Evolutionary conservation across 1,284 basidiomycete species (phyloP), one percentile per base, ranked within the genome.

Genomic region (Rugosomyces carneus): DNA sequence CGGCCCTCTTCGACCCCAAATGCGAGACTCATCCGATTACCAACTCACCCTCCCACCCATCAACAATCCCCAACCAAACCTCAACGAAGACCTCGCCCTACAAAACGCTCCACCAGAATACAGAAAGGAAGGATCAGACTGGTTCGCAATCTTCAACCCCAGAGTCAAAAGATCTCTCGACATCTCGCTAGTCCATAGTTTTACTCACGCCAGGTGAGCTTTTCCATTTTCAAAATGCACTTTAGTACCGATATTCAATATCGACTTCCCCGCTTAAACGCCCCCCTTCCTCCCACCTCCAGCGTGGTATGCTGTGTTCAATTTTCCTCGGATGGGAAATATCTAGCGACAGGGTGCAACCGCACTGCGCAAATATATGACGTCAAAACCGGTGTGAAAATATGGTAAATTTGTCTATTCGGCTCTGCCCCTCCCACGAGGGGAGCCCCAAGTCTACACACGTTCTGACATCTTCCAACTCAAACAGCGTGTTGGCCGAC

Each of bases 101-200:
- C 58, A 62, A 15, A 61, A 40, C 18, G 59, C 72, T 8, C 64
- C 71, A 0, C 57, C 69, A 0, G 72, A 73, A 23, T 57, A 64
- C 39, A 72, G 69, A 55, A 70, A 68, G 47, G 72, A 75, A 61
- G 94, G 93, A 0, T 70, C 73, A 20, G 96, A 98, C 65, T 99
- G 95, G 95, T 89, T 94, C 58, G 93, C 91, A 10, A 79, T 96
- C 42, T 97, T 93, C 72, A 97, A 93, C 62, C 87, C 89, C 9
- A 84, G 89, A 57, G 80, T 80, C 49, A 89, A 92, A 67, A 73
- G 85, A 41, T 76, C 80, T 40, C 70, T 96, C 42, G 93, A 98
- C 62, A 91, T 99, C 13, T 72, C 72, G 26, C 67, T 98, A 43
- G 83, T 94, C 10, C 92, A 98, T 64, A 95, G 89, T 0, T 71